Conservation (phyloP, 352 stramenopile species). For the Thraustochytrium sp. region DNA sequence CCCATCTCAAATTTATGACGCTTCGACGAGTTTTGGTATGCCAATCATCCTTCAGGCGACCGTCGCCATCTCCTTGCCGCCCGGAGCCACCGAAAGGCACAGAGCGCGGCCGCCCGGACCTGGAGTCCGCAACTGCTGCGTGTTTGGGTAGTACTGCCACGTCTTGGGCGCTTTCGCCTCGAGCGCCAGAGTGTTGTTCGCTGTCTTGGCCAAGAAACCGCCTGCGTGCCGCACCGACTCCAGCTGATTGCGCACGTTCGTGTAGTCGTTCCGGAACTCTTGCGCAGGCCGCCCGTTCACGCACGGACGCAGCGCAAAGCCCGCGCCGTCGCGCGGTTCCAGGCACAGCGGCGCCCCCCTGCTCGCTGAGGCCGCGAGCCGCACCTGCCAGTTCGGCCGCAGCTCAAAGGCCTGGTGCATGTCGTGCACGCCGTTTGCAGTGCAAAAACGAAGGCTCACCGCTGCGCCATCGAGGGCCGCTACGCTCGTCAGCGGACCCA, state of each 20-base stretch:
- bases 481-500: no score
- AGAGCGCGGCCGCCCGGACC: no score
- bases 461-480: not conserved
- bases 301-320: not conserved
- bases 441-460: not conserved
- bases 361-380: not conserved
- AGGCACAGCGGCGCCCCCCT: not conserved
- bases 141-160: not conserved
- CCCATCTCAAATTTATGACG: not conserved
- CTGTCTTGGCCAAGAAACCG: not conserved
- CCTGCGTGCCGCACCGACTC: not conserved
- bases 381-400: not conserved
- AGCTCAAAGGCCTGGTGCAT: not conserved
- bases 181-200: not conserved
- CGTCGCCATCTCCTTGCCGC: slow-evolving; percentile 19
- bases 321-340: not conserved
- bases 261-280: slow-evolving; percentile 23
- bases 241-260: not conserved
- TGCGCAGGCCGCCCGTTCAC: not conserved
- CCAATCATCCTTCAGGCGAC: not conserved
- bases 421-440: not conserved
- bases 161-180: not conserved
- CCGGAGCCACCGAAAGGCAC: no score
- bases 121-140: not conserved
- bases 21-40: not conserved